Percentiles rank a stretch among this genome's conserved stretches.
Conservation (phyloP, 2,329 filamentous ascomycete species). For the Cryphonectria japonica region DNA sequence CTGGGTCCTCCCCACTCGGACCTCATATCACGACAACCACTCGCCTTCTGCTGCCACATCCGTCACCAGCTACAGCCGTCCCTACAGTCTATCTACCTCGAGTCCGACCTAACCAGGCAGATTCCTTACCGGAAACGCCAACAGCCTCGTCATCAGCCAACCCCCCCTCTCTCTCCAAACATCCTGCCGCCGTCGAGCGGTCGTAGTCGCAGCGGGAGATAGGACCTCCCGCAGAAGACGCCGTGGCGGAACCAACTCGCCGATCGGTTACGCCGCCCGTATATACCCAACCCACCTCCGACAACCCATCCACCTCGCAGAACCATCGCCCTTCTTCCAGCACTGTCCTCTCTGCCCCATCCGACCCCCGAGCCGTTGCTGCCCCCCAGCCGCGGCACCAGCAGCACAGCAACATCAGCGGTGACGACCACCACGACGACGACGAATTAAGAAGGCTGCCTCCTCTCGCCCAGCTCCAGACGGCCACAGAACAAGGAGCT, state of each 20-base stretch:
- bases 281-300: conserved; percentile 67
- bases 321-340: conserved; percentile 53
- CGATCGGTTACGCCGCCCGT: conserved; percentile 44
- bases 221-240: conserved; percentile 56
- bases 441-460: conserved; percentile 30
- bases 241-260: conserved; percentile 73
- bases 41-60: background rate
- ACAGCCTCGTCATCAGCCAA: background rate
- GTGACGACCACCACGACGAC: background rate
- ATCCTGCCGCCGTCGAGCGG: conserved; percentile 25
- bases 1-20: background rate
- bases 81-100: background rate
- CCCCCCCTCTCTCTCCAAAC: background rate
- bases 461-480: conserved; percentile 20
- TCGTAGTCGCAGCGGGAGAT: conserved; percentile 27
- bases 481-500: conserved; percentile 24
- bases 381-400: conserved; percentile 29
- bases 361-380: conserved; percentile 32
- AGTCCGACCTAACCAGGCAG: background rate
- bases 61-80: background rate
- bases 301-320: conserved; percentile 65
- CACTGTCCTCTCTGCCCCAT: conserved; percentile 49
- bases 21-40: background rate
- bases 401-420: conserved; percentile 2
- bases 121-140: background rate